Conservation (phyloP, 208 protist genomes). For the Phytomonas serpens region DNA sequence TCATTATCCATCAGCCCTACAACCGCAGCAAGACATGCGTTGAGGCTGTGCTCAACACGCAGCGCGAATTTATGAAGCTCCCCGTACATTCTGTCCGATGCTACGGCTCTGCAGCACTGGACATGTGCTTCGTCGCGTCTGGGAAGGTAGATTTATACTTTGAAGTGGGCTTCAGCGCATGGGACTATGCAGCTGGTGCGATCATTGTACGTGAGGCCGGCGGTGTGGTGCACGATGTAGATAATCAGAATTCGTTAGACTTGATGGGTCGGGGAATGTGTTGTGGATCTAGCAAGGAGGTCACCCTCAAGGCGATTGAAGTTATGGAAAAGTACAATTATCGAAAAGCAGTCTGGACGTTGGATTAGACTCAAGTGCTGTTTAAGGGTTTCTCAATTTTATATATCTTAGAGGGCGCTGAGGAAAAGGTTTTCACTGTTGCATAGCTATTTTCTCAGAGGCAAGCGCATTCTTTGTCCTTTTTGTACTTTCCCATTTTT, state of each 20-base stretch:
- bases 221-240: conserved; percentile 80
- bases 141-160: conserved; percentile 71
- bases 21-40: conserved; percentile 45
- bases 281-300: conserved; percentile 47
- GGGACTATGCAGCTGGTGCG: conserved; percentile 70
- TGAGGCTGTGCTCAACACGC: conserved; percentile 40
- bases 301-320: conserved; percentile 46
- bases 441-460: not conserved
- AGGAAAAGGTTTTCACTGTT: not conserved
- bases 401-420: not conserved
- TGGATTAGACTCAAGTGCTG: not conserved
- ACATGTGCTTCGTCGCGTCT: conserved; percentile 83
- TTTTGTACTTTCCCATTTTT: not conserved
- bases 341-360: conserved; percentile 10
- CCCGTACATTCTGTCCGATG: conserved; percentile 72
- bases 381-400: not conserved
- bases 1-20: conserved; percentile 55
- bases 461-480: not conserved
- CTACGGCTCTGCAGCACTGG: conserved; percentile 60
- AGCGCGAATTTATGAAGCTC: conserved; percentile 40
- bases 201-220: conserved; percentile 85
- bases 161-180: conserved; percentile 66
- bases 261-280: conserved; percentile 51
- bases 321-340: conserved; percentile 60
- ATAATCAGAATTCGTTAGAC: conserved; percentile 48